A percentile compares a stretch with the other conserved stretches of the same genome.
Conservation (phyloP, 2,329 filamentous ascomycete genomes). For the Fusarium phyllophilum region DNA sequence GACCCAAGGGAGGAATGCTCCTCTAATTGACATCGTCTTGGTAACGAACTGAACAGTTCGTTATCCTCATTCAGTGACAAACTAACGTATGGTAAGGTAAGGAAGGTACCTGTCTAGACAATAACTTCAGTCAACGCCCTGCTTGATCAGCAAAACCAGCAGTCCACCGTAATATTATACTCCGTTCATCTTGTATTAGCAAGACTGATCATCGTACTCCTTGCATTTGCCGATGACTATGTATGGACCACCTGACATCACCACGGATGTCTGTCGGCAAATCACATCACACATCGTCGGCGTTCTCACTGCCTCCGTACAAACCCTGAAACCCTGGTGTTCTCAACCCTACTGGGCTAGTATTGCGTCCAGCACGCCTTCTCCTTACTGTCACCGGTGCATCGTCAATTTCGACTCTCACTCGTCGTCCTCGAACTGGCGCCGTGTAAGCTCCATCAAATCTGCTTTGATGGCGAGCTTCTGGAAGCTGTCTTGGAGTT, state of each 20-base stretch:
- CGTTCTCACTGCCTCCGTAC: constrained; percentile 61
- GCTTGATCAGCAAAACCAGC: not conserved
- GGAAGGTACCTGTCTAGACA: not conserved
- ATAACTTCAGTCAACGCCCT: not conserved
- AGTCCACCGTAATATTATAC: constrained; percentile 1
- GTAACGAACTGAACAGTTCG: not conserved
- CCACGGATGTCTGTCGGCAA: constrained; percentile 4
- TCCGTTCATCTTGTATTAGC: constrained; percentile 7
- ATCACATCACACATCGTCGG: constrained; percentile 49
- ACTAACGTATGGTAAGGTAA: not conserved
- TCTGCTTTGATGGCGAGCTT: constrained; percentile 40
- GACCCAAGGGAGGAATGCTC: constrained; percentile 1
- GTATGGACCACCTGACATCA: constrained; percentile 11
- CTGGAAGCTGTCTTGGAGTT: constrained; percentile 38
- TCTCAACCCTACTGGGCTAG: constrained; percentile 52
- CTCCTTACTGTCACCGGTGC: constrained; percentile 2
- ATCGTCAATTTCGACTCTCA: not conserved
- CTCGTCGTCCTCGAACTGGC: constrained; percentile 24
- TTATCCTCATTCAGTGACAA: not conserved
- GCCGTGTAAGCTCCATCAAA: constrained; percentile 37
- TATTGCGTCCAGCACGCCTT: constrained; percentile 39
- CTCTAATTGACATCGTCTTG: not conserved
- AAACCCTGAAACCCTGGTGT: constrained; percentile 58
- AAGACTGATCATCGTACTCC: constrained; percentile 10
- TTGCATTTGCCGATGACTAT: not conserved